Conservation (phyloP, 345 rosid species). For the Dipteronia dyeriana region DNA sequence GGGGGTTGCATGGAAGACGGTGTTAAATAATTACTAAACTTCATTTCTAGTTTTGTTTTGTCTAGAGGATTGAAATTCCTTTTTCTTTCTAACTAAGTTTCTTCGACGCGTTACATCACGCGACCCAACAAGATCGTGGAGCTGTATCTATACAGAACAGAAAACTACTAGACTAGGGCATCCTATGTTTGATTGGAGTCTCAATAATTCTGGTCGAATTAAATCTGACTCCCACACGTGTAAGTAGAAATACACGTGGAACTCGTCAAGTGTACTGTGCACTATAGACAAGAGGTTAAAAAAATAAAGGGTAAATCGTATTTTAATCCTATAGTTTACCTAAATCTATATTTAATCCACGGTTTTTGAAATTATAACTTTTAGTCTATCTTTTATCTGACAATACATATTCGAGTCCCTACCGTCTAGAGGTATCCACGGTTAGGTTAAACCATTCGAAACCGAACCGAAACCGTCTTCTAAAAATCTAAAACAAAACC, state of each 20-base stretch:
- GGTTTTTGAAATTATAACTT: too few species aligned
- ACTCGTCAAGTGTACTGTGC: neutral
- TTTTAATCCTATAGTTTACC: too few species aligned
- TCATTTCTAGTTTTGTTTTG: neutral
- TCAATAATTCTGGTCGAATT: slow-evolving; percentile 16
- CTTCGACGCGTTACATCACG: neutral
- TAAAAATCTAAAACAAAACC: too few species aligned
- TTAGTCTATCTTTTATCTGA: too few species aligned
- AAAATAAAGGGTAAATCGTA: too few species aligned
- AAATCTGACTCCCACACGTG: slow-evolving; percentile 27
- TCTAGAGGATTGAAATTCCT: neutral
- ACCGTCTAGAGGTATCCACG: too few species aligned
- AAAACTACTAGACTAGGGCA: neutral
- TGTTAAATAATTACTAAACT: neutral
- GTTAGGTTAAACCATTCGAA: too few species aligned
- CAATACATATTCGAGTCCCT: too few species aligned
- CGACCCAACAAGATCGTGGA: neutral
- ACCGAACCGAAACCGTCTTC: too few species aligned
- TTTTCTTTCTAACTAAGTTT: neutral
- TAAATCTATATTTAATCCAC: too few species aligned
- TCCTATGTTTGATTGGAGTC: slow-evolving; percentile 22
- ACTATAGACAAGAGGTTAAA: too few species aligned
- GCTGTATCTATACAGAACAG: neutral
- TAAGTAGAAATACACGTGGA: slow-evolving; percentile 2
- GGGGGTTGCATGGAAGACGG: neutral